phyloP scores from a whole-genome alignment of 202 grass and related monocot genomes.

The Panicum virgatum region DNA sequence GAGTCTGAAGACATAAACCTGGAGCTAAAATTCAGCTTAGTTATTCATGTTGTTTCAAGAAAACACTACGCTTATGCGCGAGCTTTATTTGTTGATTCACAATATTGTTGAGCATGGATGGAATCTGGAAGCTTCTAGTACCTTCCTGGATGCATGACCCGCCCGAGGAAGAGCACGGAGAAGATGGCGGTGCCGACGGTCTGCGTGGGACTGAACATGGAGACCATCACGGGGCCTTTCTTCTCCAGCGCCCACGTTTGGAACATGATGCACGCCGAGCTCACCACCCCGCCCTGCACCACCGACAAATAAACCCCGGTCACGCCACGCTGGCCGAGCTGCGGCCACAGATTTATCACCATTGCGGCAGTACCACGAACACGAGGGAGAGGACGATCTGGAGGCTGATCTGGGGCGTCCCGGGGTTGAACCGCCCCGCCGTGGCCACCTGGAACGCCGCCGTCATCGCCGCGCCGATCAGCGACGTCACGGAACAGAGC shows the following conservation, averaged over 20 bases:
- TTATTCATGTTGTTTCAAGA: no score
- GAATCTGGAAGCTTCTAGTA: slow-evolving; percentile 22
- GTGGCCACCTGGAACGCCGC: slow-evolving; percentile 53
- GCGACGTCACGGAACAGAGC: slow-evolving; percentile 60
- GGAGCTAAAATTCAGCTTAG: background rate
- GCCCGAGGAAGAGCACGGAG: slow-evolving; percentile 56
- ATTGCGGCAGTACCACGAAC: slow-evolving; percentile 48
- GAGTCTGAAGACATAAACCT: background rate
- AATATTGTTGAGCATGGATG: no score
- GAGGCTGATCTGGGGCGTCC: slow-evolving; percentile 51
- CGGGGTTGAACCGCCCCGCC: slow-evolving; percentile 51
- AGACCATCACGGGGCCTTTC: slow-evolving; percentile 77
- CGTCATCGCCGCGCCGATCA: slow-evolving; percentile 59
- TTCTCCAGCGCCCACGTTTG: slow-evolving; percentile 74
- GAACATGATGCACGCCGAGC: slow-evolving; percentile 64
- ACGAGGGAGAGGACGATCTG: slow-evolving; percentile 51
- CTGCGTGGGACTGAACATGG: slow-evolving; percentile 70
- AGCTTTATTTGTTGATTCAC: no score
- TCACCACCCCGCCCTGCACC: slow-evolving; percentile 58
- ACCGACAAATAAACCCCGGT: background rate
- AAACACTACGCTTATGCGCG: no score
- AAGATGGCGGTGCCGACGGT: slow-evolving; percentile 66
- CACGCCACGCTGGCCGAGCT: background rate
- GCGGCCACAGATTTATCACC: background rate
- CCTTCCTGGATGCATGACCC: slow-evolving; percentile 58